A percentile compares a stretch with the other conserved stretches of the same genome.
Conservation (phyloP, 257 asterid species). For the Nicotiana paniculata region DNA sequence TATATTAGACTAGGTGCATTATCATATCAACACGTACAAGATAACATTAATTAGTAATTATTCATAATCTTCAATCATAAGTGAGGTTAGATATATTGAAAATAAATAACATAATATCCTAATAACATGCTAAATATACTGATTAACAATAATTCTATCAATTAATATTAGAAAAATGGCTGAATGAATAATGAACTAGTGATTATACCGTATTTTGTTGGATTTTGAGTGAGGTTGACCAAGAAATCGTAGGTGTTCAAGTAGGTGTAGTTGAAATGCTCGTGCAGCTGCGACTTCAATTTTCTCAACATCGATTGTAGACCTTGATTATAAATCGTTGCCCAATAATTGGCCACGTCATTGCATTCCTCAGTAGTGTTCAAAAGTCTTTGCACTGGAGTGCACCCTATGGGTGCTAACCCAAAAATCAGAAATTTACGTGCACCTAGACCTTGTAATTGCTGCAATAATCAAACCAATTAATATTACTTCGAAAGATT, state of each 20-base stretch:
- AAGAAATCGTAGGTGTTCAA: conserved; percentile 40
- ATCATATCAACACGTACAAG: too few species aligned
- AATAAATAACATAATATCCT: too few species aligned
- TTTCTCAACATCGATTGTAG: conserved; percentile 37
- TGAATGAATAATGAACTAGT: background rate
- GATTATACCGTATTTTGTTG: conserved; percentile 47
- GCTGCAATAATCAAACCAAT: conserved; percentile 20
- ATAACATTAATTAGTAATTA: too few species aligned
- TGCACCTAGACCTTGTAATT: conserved; percentile 46
- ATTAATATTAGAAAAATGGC: too few species aligned
- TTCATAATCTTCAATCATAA: too few species aligned
- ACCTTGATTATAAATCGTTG: conserved; percentile 37
- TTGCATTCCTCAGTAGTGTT: conserved; percentile 32
- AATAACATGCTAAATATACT: too few species aligned
- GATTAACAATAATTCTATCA: too few species aligned
- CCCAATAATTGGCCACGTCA: conserved; percentile 37
- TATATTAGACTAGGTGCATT: too few species aligned
- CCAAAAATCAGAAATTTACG: conserved; percentile 50
- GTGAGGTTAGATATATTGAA: too few species aligned
- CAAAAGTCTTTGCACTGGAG: conserved; percentile 38
- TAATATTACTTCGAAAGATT: background rate
- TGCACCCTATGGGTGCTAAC: conserved; percentile 51
- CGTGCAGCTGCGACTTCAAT: conserved; percentile 36
- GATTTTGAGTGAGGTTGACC: conserved; percentile 27
- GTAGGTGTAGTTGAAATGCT: conserved; percentile 43